These are phyloP conservation scores for Ophiognomonia clavigignenti-juglandacearum DNA, from an alignment of 2,329 filamentous ascomycete genomes.

Conservation along the genomic window DNA sequence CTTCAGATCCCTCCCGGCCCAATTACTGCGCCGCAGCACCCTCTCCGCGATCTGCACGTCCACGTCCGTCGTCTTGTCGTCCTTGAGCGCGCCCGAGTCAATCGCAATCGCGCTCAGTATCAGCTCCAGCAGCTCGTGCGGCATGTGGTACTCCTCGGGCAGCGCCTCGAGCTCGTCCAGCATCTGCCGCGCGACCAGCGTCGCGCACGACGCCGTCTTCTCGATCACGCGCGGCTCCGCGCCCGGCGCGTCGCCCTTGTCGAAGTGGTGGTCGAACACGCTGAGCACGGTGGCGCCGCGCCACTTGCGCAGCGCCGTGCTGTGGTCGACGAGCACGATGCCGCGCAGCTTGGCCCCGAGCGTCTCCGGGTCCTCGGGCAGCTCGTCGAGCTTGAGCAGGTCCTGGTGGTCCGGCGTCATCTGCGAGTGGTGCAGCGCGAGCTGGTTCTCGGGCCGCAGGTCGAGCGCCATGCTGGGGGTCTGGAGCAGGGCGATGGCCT, in stretches of 20 bases:
- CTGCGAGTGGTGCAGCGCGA: slow-evolving; percentile 37
- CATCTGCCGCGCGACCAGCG: slow-evolving; percentile 40
- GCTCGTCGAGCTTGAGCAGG: slow-evolving; percentile 40
- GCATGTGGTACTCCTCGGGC: slow-evolving; percentile 40
- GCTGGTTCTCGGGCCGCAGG: slow-evolving; percentile 41
- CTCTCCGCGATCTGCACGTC: slow-evolving; percentile 34
- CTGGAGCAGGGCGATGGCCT: slow-evolving; percentile 41
- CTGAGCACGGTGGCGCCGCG: slow-evolving; percentile 34
- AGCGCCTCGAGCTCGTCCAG: slow-evolving; percentile 38
- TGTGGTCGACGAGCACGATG: slow-evolving; percentile 41
- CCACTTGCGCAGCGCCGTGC: slow-evolving; percentile 37
- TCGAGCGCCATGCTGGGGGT: slow-evolving; percentile 40
- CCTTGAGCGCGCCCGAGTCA: slow-evolving; percentile 36
- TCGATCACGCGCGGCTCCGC: slow-evolving; percentile 40
- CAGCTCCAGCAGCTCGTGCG: slow-evolving; percentile 42
- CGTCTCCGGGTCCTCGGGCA: slow-evolving; percentile 40
- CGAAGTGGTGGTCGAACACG: slow-evolving; percentile 42
- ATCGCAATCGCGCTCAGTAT: slow-evolving; percentile 41
- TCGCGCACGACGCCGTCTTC: slow-evolving; percentile 38
- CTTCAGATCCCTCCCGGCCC: slow-evolving; percentile 31
- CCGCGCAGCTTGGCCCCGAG: slow-evolving; percentile 35
- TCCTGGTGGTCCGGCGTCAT: slow-evolving; percentile 42
- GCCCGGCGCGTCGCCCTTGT: slow-evolving; percentile 33
- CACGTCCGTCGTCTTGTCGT: slow-evolving; percentile 27
- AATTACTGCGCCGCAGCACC: slow-evolving; percentile 36